Percentiles rank a stretch among this genome's conserved stretches.
Evolutionary conservation across 2,329 filamentous ascomycete genomes (phyloP).

Genomic region (Helotiales sp.): DNA sequence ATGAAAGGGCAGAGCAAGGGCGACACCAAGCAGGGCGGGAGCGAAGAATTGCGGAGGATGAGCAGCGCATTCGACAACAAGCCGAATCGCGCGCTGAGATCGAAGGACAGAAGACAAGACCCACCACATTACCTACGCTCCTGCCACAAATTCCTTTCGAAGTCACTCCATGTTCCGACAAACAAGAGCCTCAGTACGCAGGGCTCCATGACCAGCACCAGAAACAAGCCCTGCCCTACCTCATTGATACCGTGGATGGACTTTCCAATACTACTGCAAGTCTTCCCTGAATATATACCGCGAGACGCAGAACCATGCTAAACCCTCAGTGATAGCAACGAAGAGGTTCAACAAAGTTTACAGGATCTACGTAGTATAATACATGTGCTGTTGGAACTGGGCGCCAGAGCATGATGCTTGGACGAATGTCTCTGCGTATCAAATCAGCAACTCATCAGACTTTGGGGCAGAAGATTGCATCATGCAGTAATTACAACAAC

Average conservation of each 20-base stretch:
- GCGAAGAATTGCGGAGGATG: too few relatives aligned
- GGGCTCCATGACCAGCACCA: conserved; percentile 35
- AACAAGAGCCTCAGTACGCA: conserved; percentile 36
- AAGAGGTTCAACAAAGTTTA: conserved; percentile 36
- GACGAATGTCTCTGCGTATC: too few relatives aligned
- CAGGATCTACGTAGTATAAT: conserved; percentile 29
- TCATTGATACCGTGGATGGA: conserved; percentile 33
- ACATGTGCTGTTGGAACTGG: too few relatives aligned
- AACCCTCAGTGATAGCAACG: conserved; percentile 34
- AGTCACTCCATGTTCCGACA: conserved; percentile 34
- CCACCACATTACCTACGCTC: conserved; percentile 31
- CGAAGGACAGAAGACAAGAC: conserved; percentile 26
- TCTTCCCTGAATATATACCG: too few relatives aligned
- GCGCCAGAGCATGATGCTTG: too few relatives aligned
- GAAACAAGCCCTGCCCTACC: conserved; percentile 33
- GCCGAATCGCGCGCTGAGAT: too few relatives aligned
- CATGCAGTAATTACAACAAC: too few relatives aligned
- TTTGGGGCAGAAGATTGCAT: too few relatives aligned
- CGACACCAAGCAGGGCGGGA: conserved; percentile 18
- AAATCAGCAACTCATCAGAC: too few relatives aligned
- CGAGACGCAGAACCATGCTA: conserved; percentile 36
- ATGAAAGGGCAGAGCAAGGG: conserved; percentile 19
- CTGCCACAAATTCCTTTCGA: conserved; percentile 32
- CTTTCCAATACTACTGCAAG: too few relatives aligned
- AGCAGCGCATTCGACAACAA: too few relatives aligned